Evolutionary conservation across 352 stramenopile species (phyloP).

Genomic region (Phytophthora multivora): DNA sequence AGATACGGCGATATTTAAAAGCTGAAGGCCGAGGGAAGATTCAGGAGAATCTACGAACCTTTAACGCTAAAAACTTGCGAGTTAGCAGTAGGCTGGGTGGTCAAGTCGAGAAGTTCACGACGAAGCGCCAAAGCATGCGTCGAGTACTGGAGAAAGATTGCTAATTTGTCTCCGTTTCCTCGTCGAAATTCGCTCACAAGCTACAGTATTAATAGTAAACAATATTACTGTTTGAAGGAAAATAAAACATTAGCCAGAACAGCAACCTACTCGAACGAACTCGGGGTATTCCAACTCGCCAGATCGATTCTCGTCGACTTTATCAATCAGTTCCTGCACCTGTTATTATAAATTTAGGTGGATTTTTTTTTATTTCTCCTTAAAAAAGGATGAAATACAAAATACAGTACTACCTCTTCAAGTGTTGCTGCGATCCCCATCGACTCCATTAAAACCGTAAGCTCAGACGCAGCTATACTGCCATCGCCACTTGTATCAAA

Average conservation of each 20-base stretch:
- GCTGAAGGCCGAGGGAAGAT: background rate
- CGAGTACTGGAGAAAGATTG: conserved; percentile 66
- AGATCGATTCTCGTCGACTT: conserved; percentile 73
- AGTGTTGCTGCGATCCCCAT: conserved; percentile 57
- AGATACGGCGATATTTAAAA: background rate
- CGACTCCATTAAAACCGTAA: conserved; percentile 64
- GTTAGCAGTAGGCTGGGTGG: conserved; percentile 29
- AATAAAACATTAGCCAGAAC: background rate
- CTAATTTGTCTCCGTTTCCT: conserved; percentile 64
- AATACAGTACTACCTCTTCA: conserved; percentile 39
- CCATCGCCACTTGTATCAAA: conserved; percentile 72
- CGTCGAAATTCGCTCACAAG: conserved; percentile 68
- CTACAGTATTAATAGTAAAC: conserved; percentile 20
- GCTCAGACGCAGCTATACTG: conserved; percentile 60
- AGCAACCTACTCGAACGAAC: conserved; percentile 57
- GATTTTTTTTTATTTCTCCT: too few relatives aligned
- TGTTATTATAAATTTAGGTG: too few relatives aligned
- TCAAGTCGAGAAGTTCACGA: conserved; percentile 46
- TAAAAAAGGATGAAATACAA: background rate
- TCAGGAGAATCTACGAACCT: conserved; percentile 29
- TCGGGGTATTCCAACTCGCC: conserved; percentile 70
- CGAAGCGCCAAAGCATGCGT: conserved; percentile 63
- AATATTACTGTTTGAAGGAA: background rate
- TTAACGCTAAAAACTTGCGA: conserved; percentile 42
- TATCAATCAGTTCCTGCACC: conserved; percentile 69